Evolutionary conservation across 768 basidiomycete species (phyloP), one percentile per base, ranked within the genome.

Genomic region (Macrolepiota dolichaula): DNA sequence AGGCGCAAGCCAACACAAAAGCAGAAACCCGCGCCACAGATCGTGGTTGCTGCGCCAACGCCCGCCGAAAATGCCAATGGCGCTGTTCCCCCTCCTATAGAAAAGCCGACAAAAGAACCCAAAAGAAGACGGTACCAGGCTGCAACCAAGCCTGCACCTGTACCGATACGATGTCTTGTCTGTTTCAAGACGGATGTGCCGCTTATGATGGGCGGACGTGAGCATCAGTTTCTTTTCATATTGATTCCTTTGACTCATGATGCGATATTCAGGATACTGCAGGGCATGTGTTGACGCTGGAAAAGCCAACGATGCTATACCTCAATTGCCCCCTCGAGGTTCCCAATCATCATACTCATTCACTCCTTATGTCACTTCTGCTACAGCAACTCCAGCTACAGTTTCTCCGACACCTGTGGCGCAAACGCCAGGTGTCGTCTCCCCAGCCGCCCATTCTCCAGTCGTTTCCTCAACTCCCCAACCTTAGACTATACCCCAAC

Each of bases 141-240:
- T 15, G 22, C 44, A 36, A 17, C 44, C n/a, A 61, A 61, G 36
- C 52, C 59, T n/a, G 44, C 59, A 7, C 32, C 61, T 37, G 2
- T 50, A 5, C 70, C 77, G 13, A 77, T 83, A 10, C 74, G 77
- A 35, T 92, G 89, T 63, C 73, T 79, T 40, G 73, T 81, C 5
- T 92, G 89, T 70, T 81, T 81, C 47, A 80, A 83, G 69, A 82
- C 80, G 15, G 87, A 89, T 67, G 89, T 91, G 13, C 90, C 90
- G 6, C 76, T 92, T n/a, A 83, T 91, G 55, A 77, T 86, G 69
- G 88, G 88, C 60, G 90, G 89, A 44, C 80, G 90, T 91, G 65
- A 79, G 89, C 80, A 25, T 4, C 19, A 38, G 11, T 55, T n/a
- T 40, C 25, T 22, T 11, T 49, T 37, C 19, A 9, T 5, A 11